Conservation (phyloP, 1,284 basidiomycete genomes). For the Taiwanofungus camphoratus region DNA sequence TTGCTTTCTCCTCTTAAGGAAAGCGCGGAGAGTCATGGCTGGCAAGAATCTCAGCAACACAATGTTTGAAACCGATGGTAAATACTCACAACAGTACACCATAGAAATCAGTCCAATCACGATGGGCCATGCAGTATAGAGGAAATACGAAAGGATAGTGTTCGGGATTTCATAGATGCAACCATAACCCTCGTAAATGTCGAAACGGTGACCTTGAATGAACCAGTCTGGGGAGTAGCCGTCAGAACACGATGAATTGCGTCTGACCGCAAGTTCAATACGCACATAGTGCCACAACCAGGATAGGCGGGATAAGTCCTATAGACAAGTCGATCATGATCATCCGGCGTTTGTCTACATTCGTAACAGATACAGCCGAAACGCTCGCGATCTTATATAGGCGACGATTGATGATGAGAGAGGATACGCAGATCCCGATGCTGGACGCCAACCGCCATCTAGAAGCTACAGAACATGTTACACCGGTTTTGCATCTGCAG, state of each 20-base stretch:
- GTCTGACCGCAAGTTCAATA: not conserved
- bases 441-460: conserved; percentile 30
- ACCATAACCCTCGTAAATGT: conserved; percentile 54
- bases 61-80: conserved; percentile 12
- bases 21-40: conserved; percentile 29
- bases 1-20: conserved; percentile 28
- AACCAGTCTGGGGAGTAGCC: conserved; percentile 21
- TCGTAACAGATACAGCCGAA: conserved; percentile 22
- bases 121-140: conserved; percentile 37
- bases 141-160: conserved; percentile 36
- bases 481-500: not conserved
- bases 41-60: not conserved
- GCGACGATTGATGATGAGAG: conserved; percentile 44
- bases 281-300: conserved; percentile 33
- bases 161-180: conserved; percentile 42
- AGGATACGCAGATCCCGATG: conserved; percentile 38
- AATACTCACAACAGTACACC: conserved; percentile 22
- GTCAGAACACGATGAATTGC: not conserved
- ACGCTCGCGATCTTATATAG: conserved; percentile 41
- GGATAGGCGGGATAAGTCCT: conserved; percentile 32
- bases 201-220: conserved; percentile 44
- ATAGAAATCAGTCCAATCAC: conserved; percentile 36
- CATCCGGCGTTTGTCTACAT: conserved; percentile 28
- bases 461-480: conserved; percentile 27
- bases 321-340: conserved; percentile 33